Base-by-base conservation (phyloP, 1,139 yeast species). In the Pichia sp. region DNA sequence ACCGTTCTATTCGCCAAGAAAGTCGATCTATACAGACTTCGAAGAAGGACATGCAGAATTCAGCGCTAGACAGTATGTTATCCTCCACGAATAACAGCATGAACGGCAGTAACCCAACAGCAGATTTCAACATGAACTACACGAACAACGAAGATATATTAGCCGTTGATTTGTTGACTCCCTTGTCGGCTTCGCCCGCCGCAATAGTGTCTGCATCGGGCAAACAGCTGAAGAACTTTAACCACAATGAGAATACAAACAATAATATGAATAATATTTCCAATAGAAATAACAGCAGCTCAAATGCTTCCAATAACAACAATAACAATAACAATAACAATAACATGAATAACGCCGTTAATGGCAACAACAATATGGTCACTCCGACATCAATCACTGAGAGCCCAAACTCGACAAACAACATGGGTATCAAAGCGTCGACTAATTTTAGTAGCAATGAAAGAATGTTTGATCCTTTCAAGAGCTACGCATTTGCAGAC, bases 1-100 rank as follows among this genome's bases (percentile, higher is more conserved):
- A 70, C 52, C 57, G 73, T 50, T 58, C 59, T 3, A 34, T 61
- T 12, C 59, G 73, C 44, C 65, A 68, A 57, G 67, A 64, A 42
- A 64, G 64, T n/a, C 56, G 50, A 24, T 52, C 54, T 16, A 50
- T 64, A 24, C 71, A 67, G 46, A 31, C 46, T 4, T 29, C 33
- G 48, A 55, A 60, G 41, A 52, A 50, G 29, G 55, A 48, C 17
- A 41, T 38, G 16, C 17, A 38, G 17, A 38, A n/a, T 17, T 38
- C 41, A n/a, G 16, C 16, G 41, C 17, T n/a, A 3, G 41, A 38
- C 17, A n/a, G 41, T 8, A 38, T 38, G 41, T 14, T 38, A 8
- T 38, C 16, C 4, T 34, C 38, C n/a, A 54, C 42, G 14, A 46
- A 10, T 12, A 7, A n/a, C 40, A 27, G 38, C 10, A 6, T 12